phyloP scores from a whole-genome alignment of 495 filamentous ascomycete species.

The Physcia stellaris region DNA sequence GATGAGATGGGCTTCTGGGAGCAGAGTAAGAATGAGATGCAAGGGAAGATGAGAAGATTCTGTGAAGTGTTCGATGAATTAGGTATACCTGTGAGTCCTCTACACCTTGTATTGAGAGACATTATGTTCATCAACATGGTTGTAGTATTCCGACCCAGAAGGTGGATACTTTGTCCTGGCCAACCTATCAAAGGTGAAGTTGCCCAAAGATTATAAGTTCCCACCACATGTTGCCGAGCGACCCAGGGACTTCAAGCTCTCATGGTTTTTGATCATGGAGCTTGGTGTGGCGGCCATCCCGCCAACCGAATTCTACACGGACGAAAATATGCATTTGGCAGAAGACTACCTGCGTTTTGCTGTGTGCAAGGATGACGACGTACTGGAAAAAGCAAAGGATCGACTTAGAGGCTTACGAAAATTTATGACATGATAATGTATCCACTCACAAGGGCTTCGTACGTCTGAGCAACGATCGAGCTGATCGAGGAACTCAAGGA shows the following conservation, averaged over 20 bases:
- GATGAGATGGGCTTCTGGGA: constrained; percentile 82
- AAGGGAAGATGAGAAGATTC: constrained; percentile 73
- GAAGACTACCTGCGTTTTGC: constrained; percentile 93
- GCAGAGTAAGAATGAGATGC: constrained; percentile 71
- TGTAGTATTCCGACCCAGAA: constrained; percentile 74
- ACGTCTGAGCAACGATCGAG: too few relatives aligned
- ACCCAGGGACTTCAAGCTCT: constrained; percentile 83
- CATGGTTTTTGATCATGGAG: constrained; percentile 94
- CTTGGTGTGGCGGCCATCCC: constrained; percentile 92
- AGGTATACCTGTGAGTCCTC: constrained; percentile 47
- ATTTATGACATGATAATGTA: constrained; percentile 36
- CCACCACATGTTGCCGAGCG: constrained; percentile 74
- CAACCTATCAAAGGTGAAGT: constrained; percentile 71
- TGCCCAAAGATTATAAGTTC: constrained; percentile 74
- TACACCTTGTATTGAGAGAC: background rate
- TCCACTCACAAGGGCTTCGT: too few relatives aligned
- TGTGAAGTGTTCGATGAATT: constrained; percentile 83
- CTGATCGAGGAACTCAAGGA: too few relatives aligned
- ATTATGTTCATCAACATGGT: background rate
- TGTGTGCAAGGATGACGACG: constrained; percentile 88
- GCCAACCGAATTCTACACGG: constrained; percentile 91
- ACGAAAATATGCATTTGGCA: constrained; percentile 64
- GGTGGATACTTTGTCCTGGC: constrained; percentile 94
- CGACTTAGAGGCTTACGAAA: constrained; percentile 73
- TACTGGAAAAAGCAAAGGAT: constrained; percentile 83